Percentiles rank a stretch among this genome's conserved stretches.
Conservation (phyloP, 2,329 filamentous ascomycete species). For the Pseudogymnoascus sp. region DNA sequence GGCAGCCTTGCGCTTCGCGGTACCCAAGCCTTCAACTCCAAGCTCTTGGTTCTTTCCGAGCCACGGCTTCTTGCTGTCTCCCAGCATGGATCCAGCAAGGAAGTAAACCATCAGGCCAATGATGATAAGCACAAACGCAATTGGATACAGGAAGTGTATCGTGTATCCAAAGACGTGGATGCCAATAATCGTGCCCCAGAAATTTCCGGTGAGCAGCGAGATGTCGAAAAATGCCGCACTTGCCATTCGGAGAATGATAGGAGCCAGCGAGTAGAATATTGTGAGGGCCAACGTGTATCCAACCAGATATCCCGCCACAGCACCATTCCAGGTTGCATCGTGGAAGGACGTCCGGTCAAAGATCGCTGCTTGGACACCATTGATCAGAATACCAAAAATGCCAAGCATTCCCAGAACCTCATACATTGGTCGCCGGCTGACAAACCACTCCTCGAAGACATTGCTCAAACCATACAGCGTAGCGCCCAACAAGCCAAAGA, state of each 20-base stretch:
- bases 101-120: conserved; percentile 83
- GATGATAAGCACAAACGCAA: conserved; percentile 90
- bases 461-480: conserved; percentile 89
- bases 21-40: conserved; percentile 73
- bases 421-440: conserved; percentile 77
- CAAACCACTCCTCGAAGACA: conserved; percentile 89
- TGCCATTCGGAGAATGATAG: conserved; percentile 80
- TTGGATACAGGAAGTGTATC: conserved; percentile 87
- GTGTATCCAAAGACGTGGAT: conserved; percentile 71
- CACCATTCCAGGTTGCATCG: conserved; percentile 53
- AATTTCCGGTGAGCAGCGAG: conserved; percentile 84
- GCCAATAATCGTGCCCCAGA: conserved; percentile 94
- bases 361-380: conserved; percentile 81
- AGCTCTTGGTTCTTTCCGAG: conserved; percentile 76
- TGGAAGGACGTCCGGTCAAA: conserved; percentile 75
- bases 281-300: conserved; percentile 79
- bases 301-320: conserved; percentile 72
- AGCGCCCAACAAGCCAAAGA: conserved; percentile 83
- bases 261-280: conserved; percentile 82
- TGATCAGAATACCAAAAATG: conserved; percentile 82
- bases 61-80: conserved; percentile 93
- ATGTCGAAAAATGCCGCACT: conserved; percentile 96
- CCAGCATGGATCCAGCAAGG: conserved; percentile 69
- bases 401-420: conserved; percentile 90
- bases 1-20: conserved; percentile 69